These are phyloP conservation scores for Hortiboletus campestris DNA, from an alignment of 768 basidiomycete genomes.

Conservation along the genomic window DNA sequence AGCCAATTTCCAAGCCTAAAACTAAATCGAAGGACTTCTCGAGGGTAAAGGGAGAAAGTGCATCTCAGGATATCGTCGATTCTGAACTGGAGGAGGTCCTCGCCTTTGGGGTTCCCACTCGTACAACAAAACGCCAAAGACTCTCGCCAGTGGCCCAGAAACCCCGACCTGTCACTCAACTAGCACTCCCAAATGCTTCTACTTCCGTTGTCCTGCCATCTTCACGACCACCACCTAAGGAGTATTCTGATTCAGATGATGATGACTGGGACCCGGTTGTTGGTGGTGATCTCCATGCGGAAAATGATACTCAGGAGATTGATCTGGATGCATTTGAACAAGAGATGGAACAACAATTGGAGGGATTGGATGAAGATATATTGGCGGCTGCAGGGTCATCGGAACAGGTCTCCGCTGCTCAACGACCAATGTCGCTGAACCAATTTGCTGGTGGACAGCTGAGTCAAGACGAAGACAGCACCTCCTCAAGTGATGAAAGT, in stretches of 20 bases:
- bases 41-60: conserved; percentile 24
- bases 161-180: conserved; percentile 15
- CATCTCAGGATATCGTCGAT: conserved; percentile 19
- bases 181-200: conserved; percentile 41
- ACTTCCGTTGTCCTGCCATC: conserved; percentile 32
- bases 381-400: conserved; percentile 41
- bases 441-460: conserved; percentile 44
- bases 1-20: conserved; percentile 26
- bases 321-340: conserved; percentile 35
- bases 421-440: conserved; percentile 49
- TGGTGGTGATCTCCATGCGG: conserved; percentile 22
- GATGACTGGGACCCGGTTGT: conserved; percentile 54
- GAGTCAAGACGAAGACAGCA: conserved; percentile 47
- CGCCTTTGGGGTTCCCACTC: conserved; percentile 47
- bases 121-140: conserved; percentile 34
- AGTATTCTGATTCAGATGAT: conserved; percentile 44
- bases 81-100: conserved; percentile 45
- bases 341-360: conserved; percentile 36
- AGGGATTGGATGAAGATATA: conserved; percentile 51
- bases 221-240: conserved; percentile 26
- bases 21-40: conserved; percentile 22
- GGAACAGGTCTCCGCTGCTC: conserved; percentile 30
- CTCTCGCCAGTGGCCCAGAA: conserved; percentile 23
- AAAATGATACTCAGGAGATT: conserved; percentile 34
- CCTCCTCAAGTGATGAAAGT: conserved; percentile 53